Conservation (phyloP, 2,329 filamentous ascomycete species). For the Aspergillus uvarum region DNA sequence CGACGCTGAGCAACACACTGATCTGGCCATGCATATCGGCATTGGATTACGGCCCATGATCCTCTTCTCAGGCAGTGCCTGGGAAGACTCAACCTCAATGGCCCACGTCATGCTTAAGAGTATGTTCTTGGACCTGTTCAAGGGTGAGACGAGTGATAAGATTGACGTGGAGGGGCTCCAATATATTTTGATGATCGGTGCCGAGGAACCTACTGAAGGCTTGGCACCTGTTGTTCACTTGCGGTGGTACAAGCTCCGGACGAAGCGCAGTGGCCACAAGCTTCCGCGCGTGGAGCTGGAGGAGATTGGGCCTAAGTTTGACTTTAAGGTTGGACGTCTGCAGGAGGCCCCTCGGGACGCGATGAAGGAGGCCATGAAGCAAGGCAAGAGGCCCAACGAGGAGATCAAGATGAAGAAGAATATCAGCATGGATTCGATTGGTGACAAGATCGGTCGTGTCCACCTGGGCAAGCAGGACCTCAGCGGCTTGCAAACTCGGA, state of each 20-base stretch:
- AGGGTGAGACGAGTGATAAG: slow-evolving; percentile 73
- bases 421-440: slow-evolving; percentile 83
- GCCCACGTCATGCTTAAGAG: slow-evolving; percentile 85
- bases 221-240: slow-evolving; percentile 56
- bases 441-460: slow-evolving; percentile 93
- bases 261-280: slow-evolving; percentile 81
- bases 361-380: slow-evolving; percentile 89
- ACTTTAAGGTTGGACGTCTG: slow-evolving; percentile 80
- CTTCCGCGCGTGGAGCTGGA: slow-evolving; percentile 89
- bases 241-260: slow-evolving; percentile 81
- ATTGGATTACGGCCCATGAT: slow-evolving; percentile 87
- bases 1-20: slow-evolving; percentile 47
- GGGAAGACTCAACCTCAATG: slow-evolving; percentile 76
- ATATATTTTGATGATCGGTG: slow-evolving; percentile 80
- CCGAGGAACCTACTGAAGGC: slow-evolving; percentile 59
- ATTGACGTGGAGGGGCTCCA: slow-evolving; percentile 95
- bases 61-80: slow-evolving; percentile 83
- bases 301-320: slow-evolving; percentile 91
- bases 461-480: slow-evolving; percentile 91
- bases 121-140: slow-evolving; percentile 87
- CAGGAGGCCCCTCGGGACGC: slow-evolving; percentile 74
- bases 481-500: slow-evolving; percentile 82
- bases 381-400: slow-evolving; percentile 63
- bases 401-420: slow-evolving; percentile 84
- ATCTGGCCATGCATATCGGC: slow-evolving; percentile 63